Evolutionary conservation across 371 early-diverging fungal genomes (phyloP).

Genomic region (Umbelopsis sp.): DNA sequence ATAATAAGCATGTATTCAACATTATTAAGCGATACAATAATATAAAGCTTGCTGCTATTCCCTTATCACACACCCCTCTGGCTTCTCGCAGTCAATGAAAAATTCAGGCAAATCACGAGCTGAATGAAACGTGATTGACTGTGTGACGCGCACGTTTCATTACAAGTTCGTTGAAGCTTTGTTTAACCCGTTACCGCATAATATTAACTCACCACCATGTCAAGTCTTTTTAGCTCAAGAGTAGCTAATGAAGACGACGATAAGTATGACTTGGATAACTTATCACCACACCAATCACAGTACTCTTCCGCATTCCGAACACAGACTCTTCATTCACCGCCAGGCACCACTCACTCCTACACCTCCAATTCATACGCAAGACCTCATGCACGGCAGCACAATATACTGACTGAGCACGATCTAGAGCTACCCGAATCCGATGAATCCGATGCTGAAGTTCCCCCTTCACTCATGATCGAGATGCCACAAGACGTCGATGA

Average conservation of each 20-base stretch:
- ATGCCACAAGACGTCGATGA: slow-evolving; percentile 27
- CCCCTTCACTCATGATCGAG: slow-evolving; percentile 68
- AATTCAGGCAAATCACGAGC: too few relatives aligned
- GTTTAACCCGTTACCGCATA: not conserved
- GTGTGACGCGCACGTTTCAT: not conserved
- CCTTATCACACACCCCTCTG: too few relatives aligned
- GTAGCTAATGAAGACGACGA: slow-evolving; percentile 13
- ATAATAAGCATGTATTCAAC: too few relatives aligned
- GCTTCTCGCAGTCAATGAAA: too few relatives aligned
- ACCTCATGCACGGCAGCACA: not conserved
- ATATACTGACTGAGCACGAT: slow-evolving; percentile 2
- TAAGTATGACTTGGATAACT: slow-evolving; percentile 15
- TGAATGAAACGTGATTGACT: not conserved
- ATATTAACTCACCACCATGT: not conserved
- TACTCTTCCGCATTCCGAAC: slow-evolving; percentile 7
- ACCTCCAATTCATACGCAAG: not conserved
- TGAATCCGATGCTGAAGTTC: slow-evolving; percentile 54
- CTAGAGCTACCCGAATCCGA: slow-evolving; percentile 23
- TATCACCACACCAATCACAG: slow-evolving; percentile 1
- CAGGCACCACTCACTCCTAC: slow-evolving; percentile 1
- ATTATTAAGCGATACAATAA: too few relatives aligned
- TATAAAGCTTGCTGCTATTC: too few relatives aligned
- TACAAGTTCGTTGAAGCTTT: too few relatives aligned
- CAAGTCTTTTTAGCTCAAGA: slow-evolving; percentile 17
- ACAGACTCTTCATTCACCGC: slow-evolving; percentile 1